Evolutionary conservation across 2,329 filamentous ascomycete species (phyloP), one percentile per base, ranked within the genome.

Genomic region (Trichoderma oligosporum): DNA sequence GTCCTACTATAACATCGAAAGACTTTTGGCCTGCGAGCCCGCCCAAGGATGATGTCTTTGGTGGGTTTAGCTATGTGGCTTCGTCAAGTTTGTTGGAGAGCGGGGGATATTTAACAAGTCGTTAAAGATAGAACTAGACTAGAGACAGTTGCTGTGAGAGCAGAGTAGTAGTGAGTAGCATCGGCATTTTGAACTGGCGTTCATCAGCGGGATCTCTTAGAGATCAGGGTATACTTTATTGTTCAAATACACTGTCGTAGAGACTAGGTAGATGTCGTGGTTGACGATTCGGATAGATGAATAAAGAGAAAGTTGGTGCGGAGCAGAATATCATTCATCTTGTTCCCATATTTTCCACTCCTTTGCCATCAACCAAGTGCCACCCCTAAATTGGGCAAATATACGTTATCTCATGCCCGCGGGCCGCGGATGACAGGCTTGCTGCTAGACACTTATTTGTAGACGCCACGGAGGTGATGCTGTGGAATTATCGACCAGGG

Each of bases 11-110:
- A 54, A 73, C 74, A 9, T 72, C 66, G 61, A 73, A 67, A 63
- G 74, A 80, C 36, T 68, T 71, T 6, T 77, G 75, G 74, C 68
- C 69, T 11, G 63, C 66, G n/a, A 64, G 66, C 25, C 68, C 65
- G 51, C 70, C 72, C 56, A 78, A 79, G 64, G 81, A 84, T 53
- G 80, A 84, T 55, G 76, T 77, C 6, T 86, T 86, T 70, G 81
- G 83, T 24, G 83, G 83, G 9, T 86, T 86, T 70, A 85, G 82
- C 67, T 86, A 82, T 64, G 82, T 84, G 56, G 82, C 82, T 9
- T 79, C 81, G 42, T 79, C 75, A 64, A 84, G 82, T 66, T 65
- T 84, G 60, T 68, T 84, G 35, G 81, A 83, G 66, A 74, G 74
- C 61, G 69, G 74, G 41, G 74, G 72, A 12, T 79, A 55, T 8